These are phyloP conservation scores for Cryptomeria japonica DNA, from an alignment of 75 land plant species.

Conservation along the genomic window DNA sequence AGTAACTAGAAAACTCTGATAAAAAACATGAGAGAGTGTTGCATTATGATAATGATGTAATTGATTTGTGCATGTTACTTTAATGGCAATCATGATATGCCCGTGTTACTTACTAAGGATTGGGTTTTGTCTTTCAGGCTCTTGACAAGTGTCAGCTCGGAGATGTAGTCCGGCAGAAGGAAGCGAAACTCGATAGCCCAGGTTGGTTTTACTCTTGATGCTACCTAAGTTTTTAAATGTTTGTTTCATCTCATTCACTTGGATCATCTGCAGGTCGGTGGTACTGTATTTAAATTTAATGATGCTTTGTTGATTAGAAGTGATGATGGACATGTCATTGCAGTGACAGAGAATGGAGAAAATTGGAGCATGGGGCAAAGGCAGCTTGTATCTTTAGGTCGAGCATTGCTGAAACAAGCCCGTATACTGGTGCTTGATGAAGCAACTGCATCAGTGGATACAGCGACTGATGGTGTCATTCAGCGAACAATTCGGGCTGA, in stretches of 20 bases:
- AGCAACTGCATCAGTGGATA: slow-evolving; percentile 93
- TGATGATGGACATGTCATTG: not conserved
- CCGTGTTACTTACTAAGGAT: not conserved
- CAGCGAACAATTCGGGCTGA: slow-evolving; percentile 73
- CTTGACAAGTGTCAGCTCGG: slow-evolving; percentile 91
- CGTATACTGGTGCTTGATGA: slow-evolving; percentile 84
- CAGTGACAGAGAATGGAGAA: slow-evolving; percentile 91
- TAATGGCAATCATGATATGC: not conserved
- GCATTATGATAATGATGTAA: not conserved
- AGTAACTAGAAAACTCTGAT: not conserved
- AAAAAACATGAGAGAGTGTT: not conserved
- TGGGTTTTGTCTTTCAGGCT: slow-evolving; percentile 37
- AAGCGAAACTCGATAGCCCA: slow-evolving; percentile 64
- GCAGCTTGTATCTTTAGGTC: slow-evolving; percentile 80
- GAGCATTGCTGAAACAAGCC: slow-evolving; percentile 78
- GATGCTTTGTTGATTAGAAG: not conserved
- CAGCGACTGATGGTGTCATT: slow-evolving; percentile 78
- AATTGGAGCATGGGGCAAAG: slow-evolving; percentile 96
- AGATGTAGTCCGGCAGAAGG: slow-evolving; percentile 50
- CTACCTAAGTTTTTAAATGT: not conserved
- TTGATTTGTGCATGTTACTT: not conserved
- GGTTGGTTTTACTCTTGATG: slow-evolving; percentile 37
- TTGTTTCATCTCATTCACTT: slow-evolving; percentile 1
- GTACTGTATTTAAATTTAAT: slow-evolving; percentile 5
- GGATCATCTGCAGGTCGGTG: not conserved